Evolutionary conservation across 225 moss, liverwort and hornwort species (phyloP).

Genomic region (Polytrichum commune): DNA sequence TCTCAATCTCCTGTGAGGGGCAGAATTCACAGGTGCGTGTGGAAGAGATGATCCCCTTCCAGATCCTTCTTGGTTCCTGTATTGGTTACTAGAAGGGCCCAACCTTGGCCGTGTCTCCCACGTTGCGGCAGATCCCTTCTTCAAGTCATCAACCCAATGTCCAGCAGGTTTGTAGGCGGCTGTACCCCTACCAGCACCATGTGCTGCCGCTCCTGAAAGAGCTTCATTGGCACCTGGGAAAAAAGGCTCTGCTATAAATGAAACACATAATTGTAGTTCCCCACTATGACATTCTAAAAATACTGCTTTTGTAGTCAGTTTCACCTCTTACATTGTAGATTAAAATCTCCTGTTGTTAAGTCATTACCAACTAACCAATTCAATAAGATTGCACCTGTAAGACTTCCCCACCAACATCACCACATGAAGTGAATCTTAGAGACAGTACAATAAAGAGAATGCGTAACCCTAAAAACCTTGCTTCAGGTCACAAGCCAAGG

Average conservation of each 20-base stretch:
- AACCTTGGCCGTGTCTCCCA: constrained; percentile 16
- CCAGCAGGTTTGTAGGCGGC: neutral
- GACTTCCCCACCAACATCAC: too few relatives aligned
- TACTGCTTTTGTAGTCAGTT: too few relatives aligned
- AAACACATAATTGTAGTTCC: neutral
- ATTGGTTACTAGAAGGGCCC: constrained; percentile 11
- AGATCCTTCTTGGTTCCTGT: constrained; percentile 18
- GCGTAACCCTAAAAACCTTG: too few relatives aligned
- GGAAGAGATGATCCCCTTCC: constrained; percentile 19
- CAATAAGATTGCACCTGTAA: too few relatives aligned
- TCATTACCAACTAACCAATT: neutral
- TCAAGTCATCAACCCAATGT: neutral
- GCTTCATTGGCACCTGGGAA: constrained; percentile 5
- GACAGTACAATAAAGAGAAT: too few relatives aligned
- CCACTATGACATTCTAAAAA: too few relatives aligned
- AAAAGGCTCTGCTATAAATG: neutral
- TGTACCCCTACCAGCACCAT: constrained; percentile 13
- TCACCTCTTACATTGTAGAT: too few relatives aligned
- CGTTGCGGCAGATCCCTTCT: neutral
- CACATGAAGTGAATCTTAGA: too few relatives aligned
- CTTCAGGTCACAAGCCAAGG: neutral
- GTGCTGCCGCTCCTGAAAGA: neutral
- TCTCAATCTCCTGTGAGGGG: neutral
- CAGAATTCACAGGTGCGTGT: constrained; percentile 7
- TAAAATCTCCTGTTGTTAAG: neutral